A percentile compares a stretch with the other conserved stretches of the same genome.
These are phyloP conservation scores for Claviceps purpurea DNA, from an alignment of 2,329 filamentous ascomycete genomes.

Conservation along the genomic window DNA sequence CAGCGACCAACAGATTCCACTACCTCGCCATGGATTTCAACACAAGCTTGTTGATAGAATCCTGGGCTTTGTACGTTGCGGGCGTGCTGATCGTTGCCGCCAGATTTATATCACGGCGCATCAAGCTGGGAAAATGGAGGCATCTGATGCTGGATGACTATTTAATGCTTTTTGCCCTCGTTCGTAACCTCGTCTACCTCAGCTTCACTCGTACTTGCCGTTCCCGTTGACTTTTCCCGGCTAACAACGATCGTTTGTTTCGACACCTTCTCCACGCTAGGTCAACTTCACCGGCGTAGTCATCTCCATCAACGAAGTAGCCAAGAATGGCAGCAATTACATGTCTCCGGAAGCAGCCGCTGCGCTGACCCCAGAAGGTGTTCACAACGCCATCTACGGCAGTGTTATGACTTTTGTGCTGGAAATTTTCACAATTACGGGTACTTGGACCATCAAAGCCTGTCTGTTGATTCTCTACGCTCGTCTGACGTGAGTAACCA, in stretches of 20 bases:
- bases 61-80: slow-evolving; percentile 16
- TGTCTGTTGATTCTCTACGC: slow-evolving; percentile 39
- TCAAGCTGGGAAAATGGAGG: slow-evolving; percentile 29
- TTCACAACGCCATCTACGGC: slow-evolving; percentile 31
- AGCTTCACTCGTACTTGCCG: neutral
- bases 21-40: slow-evolving; percentile 13
- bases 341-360: slow-evolving; percentile 22
- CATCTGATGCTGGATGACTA: slow-evolving; percentile 43
- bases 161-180: slow-evolving; percentile 38
- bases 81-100: slow-evolving; percentile 14
- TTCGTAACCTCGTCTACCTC: slow-evolving; percentile 9
- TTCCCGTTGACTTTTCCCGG: neutral
- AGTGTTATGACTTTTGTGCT: slow-evolving; percentile 40
- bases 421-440: slow-evolving; percentile 37
- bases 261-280: neutral
- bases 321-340: slow-evolving; percentile 31
- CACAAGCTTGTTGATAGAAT: slow-evolving; percentile 15
- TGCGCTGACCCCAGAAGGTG: slow-evolving; percentile 30
- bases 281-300: slow-evolving; percentile 23
- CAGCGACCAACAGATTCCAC: neutral
- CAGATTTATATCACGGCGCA: slow-evolving; percentile 17
- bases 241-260: neutral
- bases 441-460: slow-evolving; percentile 38
- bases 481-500: slow-evolving; percentile 32
- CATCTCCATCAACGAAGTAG: slow-evolving; percentile 28